A percentile compares a stretch with the other conserved stretches of the same genome.
Conservation (phyloP, 2,329 filamentous ascomycete species). For the Chrysosporium keratinophilum region DNA sequence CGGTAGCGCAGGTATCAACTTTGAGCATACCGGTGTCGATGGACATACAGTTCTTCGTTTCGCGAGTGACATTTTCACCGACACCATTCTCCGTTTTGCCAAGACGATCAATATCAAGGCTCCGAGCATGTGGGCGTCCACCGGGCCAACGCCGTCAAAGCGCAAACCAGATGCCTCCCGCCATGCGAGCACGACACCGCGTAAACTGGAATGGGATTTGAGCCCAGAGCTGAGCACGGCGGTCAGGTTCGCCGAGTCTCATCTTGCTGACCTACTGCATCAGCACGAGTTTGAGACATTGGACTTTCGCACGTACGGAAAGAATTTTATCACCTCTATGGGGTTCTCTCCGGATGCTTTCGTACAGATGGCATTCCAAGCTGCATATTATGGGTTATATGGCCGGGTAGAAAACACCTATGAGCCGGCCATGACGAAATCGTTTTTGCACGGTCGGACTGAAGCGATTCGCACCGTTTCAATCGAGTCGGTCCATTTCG, state of each 20-base stretch:
- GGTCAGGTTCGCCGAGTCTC: slow-evolving; percentile 86
- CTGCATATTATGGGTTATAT: slow-evolving; percentile 93
- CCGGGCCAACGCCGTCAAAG: slow-evolving; percentile 84
- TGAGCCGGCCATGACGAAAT: slow-evolving; percentile 96
- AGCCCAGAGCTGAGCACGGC: slow-evolving; percentile 81
- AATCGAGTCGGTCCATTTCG: slow-evolving; percentile 71
- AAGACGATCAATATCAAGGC: slow-evolving; percentile 90
- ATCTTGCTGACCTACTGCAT: slow-evolving; percentile 84
- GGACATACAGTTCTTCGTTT: slow-evolving; percentile 95
- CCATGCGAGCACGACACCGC: slow-evolving; percentile 83
- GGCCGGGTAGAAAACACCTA: slow-evolving; percentile 91
- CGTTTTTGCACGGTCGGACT: slow-evolving; percentile 83
- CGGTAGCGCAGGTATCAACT: slow-evolving; percentile 96
- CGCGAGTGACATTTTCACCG: slow-evolving; percentile 91
- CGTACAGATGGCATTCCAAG: slow-evolving; percentile 98
- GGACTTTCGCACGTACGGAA: slow-evolving; percentile 81
- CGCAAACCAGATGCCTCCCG: slow-evolving; percentile 56
- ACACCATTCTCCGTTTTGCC: slow-evolving; percentile 92
- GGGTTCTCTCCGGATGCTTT: slow-evolving; percentile 96
- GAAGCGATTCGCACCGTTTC: slow-evolving; percentile 86
- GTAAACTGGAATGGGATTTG: slow-evolving; percentile 98
- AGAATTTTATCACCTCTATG: slow-evolving; percentile 96
- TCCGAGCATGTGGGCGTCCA: slow-evolving; percentile 81
- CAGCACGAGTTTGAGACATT: slow-evolving; percentile 94
- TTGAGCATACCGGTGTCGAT: slow-evolving; percentile 96